Evolutionary conservation across 164 flowering plant species (phyloP), one percentile per base, ranked within the genome.

Genomic region (Chimonanthus praecox): DNA sequence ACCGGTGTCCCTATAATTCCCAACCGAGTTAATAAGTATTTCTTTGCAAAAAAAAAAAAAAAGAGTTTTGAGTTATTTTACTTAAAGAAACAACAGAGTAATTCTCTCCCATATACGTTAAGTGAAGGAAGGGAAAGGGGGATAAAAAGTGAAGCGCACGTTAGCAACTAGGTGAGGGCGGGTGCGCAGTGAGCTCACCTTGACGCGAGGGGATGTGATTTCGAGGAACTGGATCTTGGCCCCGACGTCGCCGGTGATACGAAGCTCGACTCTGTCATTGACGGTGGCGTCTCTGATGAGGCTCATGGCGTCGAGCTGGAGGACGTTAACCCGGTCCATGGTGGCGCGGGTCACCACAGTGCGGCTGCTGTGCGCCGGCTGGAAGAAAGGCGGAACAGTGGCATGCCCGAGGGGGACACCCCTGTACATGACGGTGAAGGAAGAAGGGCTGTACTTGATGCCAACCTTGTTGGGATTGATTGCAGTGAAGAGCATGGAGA

Each of bases 371-470:
- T 92, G 94, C 3, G 95, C 92, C 10, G 94, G 89, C 83, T 96
- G 99, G 73, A 81, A 88, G 68, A 96, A 96, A 61, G 90, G 88
- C 2, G 92, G 91, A 7, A 94, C 90, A 1, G 80, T 64, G 21
- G 95, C 99, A 18, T 82, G 71, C 43, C 99, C 98, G 21, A 96
- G 77, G 0, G 99, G 99, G 2, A 94, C 90, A 46, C 99, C 99
- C 5, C 83, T 74, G 82, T 96, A 94, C 97, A 96, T 94, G 49
- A 96, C 89, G 5, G 89, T 87, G 80, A 96, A 91, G 75, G 80
- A 71, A 3, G 97, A 88, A 75, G 87, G 90, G 9, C 90, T 91
- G 87, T 96, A 96, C 86, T 89, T 87, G 84, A 96, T 92, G 75
- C 97, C 99, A 1, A 96, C 99, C 81, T 89, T 92, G 79, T 96